Evolutionary conservation across 2,329 filamentous ascomycete species (phyloP).

Genomic region (Colletotrichum karsti): DNA sequence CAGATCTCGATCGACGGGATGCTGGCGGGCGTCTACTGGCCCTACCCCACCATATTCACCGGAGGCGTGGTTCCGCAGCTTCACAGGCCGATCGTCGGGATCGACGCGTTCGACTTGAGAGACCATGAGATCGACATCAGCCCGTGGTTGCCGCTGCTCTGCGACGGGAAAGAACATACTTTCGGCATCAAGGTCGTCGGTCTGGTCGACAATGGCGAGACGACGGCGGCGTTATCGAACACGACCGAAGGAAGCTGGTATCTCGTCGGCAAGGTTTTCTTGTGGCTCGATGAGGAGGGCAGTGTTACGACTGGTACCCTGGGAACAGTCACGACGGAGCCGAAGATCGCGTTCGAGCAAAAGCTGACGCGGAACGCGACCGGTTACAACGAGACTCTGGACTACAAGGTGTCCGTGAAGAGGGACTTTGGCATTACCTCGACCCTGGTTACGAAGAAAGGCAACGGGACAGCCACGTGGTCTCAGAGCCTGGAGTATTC

Average conservation of each 20-base stretch:
- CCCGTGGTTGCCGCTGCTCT: constrained; percentile 76
- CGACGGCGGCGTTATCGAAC: constrained; percentile 54
- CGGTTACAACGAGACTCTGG: constrained; percentile 67
- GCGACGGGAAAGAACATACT: constrained; percentile 69
- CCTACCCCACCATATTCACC: constrained; percentile 83
- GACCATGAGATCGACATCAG: constrained; percentile 87
- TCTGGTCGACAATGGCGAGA: constrained; percentile 62
- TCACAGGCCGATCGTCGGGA: constrained; percentile 81
- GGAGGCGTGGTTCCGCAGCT: constrained; percentile 81
- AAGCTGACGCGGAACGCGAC: constrained; percentile 52
- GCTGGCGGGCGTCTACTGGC: constrained; percentile 81
- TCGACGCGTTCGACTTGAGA: constrained; percentile 80
- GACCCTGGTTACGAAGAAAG: constrained; percentile 56
- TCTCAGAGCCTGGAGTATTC: constrained; percentile 63
- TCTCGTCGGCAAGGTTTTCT: constrained; percentile 80
- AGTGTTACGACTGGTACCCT: constrained; percentile 60
- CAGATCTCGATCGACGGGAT: constrained; percentile 78
- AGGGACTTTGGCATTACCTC: constrained; percentile 64
- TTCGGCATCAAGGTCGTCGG: constrained; percentile 77
- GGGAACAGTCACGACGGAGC: constrained; percentile 42
- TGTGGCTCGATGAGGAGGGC: constrained; percentile 69
- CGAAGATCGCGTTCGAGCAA: constrained; percentile 60
- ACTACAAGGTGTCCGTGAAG: constrained; percentile 64
- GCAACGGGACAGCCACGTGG: constrained; percentile 57
- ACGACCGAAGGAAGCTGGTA: constrained; percentile 75